Conservation (phyloP, 1,284 basidiomycete species). For the Hypsizygus ulmarius region DNA sequence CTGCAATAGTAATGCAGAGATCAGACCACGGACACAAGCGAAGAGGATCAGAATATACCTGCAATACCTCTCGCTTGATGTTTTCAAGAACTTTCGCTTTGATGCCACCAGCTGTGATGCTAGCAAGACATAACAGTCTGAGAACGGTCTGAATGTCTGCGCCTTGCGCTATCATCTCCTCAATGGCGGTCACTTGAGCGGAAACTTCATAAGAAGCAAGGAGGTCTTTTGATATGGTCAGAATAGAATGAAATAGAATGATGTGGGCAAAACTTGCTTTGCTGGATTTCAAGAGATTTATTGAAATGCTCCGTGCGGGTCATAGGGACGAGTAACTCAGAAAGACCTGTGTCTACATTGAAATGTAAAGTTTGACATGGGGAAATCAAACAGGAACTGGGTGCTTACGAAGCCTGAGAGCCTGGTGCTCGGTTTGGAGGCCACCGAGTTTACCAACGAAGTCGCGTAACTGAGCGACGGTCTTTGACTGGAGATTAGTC, state of each 20-base stretch:
- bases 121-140: constrained; percentile 83
- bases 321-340: constrained; percentile 85
- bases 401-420: constrained; percentile 77
- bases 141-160: constrained; percentile 76
- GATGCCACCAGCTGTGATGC: constrained; percentile 81
- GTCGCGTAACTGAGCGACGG: constrained; percentile 88
- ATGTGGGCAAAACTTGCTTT: constrained; percentile 57
- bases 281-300: constrained; percentile 91
- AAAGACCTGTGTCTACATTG: constrained; percentile 81
- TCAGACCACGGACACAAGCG: background rate
- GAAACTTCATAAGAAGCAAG: constrained; percentile 85
- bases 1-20: constrained; percentile 36
- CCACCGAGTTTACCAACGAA: constrained; percentile 95
- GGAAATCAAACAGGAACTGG: background rate
- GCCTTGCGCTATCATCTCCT: constrained; percentile 85
- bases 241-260: constrained; percentile 2
- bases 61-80: constrained; percentile 89
- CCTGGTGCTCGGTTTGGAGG: constrained; percentile 88
- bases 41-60: constrained; percentile 45
- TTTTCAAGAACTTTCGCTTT: constrained; percentile 86
- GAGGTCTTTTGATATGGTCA: constrained; percentile 57
- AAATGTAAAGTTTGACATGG: background rate
- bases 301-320: constrained; percentile 92
- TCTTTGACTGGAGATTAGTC: constrained; percentile 73
- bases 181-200: constrained; percentile 76